A percentile compares a stretch with the other conserved stretches of the same genome.
These are phyloP conservation scores for Chalciporus sp. DNA, from an alignment of 1,284 basidiomycete species.

Conservation along the genomic window DNA sequence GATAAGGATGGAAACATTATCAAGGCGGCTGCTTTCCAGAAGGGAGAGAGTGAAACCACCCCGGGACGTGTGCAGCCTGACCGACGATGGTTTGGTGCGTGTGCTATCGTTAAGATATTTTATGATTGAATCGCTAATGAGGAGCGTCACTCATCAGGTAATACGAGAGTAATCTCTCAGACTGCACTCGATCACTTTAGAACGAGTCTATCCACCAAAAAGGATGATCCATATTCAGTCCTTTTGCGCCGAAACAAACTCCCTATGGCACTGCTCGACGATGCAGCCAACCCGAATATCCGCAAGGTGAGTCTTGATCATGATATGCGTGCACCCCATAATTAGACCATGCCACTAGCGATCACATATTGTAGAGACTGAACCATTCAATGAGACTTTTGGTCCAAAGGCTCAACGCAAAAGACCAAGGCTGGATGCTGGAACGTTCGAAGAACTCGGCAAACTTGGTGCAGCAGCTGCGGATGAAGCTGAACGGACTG, in stretches of 20 bases:
- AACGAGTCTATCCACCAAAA: slow-evolving; percentile 79
- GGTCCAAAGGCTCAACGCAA: slow-evolving; percentile 94
- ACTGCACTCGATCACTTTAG: slow-evolving; percentile 93
- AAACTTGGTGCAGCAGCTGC: slow-evolving; percentile 57
- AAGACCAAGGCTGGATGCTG: slow-evolving; percentile 80
- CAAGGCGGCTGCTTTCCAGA: slow-evolving; percentile 92
- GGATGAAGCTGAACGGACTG: slow-evolving; percentile 30
- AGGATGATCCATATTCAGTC: slow-evolving; percentile 93
- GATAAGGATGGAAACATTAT: slow-evolving; percentile 90
- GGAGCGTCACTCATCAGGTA: slow-evolving; percentile 55
- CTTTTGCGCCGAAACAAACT: slow-evolving; percentile 90
- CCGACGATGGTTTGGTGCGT: slow-evolving; percentile 92
- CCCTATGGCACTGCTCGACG: slow-evolving; percentile 91
- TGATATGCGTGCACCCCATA: background rate
- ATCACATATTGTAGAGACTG: slow-evolving; percentile 90
- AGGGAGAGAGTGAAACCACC: slow-evolving; percentile 84
- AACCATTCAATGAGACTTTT: slow-evolving; percentile 91
- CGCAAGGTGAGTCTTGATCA: slow-evolving; percentile 63
- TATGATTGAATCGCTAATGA: slow-evolving; percentile 12
- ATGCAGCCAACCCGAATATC: slow-evolving; percentile 75
- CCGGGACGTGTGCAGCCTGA: slow-evolving; percentile 92
- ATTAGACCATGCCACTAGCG: slow-evolving; percentile 48
- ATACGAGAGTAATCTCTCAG: slow-evolving; percentile 98
- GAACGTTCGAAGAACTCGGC: slow-evolving; percentile 86
- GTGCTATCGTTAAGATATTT: background rate